Evolutionary conservation across 495 filamentous ascomycete species (phyloP), one percentile per base, ranked within the genome.

Genomic region (Podospora pseudocomata): DNA sequence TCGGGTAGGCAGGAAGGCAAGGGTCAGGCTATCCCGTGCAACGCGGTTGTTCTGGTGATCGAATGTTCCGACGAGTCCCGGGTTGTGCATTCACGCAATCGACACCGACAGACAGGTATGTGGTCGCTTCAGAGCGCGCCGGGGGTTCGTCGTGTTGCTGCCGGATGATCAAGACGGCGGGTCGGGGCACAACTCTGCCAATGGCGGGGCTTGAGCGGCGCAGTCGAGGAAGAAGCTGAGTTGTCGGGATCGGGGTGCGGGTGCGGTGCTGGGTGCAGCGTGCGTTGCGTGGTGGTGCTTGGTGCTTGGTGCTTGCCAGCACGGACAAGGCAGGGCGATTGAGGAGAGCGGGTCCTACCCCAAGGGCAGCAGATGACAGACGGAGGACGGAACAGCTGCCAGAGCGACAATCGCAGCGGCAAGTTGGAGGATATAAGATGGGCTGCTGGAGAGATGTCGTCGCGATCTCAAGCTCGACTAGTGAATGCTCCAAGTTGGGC

Each of bases 191-290:
- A 30, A 62, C 0, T 60, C 26, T 67, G 55, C 67, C 64, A 60
- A 44, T 69, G 39, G 34, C 56, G 60, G 55, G 64, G 64, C 56
- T 23, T 64, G 62, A 60, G 65, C 67, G 64, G 65, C 67, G 65
- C 70, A 67, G 70, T 69, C 67, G 49, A 49, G 49, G 64, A 34
- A 44, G 9, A 54, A 39, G 39, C 39, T 49, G 19, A 19, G 56
- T 18, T 32, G 19, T n/a, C 19, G 44, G 32, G 49, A 60, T 57
- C 34, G 39, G 32, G 34, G 56, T 49, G 39, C 39, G 32, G 34
- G 56, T 49, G 39, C 39, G 39, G 39, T 49, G 39, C 39, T 34
- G 58, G 64, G 19, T 49, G 39, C 39, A 49, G 39, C 39, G 39
- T 49, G 39, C 39, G 39, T 49, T 49, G 39, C 39, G 39, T 49